These are phyloP conservation scores for Linaria vulgaris DNA, from an alignment of 257 asterid species.

Conservation along the genomic window DNA sequence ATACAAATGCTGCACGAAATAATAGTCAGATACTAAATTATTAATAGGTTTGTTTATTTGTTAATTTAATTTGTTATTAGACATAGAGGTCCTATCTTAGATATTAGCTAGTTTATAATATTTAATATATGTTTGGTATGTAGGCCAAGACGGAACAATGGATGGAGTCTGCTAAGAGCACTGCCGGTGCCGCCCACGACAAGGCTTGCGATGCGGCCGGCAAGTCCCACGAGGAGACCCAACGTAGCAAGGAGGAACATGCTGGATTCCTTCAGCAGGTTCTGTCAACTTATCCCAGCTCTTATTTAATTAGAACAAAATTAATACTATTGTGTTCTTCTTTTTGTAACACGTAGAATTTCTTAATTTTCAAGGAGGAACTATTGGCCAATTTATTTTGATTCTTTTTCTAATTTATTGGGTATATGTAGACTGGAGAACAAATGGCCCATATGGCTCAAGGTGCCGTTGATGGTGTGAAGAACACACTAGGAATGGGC, in stretches of 20 bases:
- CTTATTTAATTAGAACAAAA: too few species aligned
- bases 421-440: constrained; percentile 48
- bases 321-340: too few species aligned
- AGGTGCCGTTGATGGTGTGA: constrained; percentile 70
- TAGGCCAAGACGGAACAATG: constrained; percentile 54
- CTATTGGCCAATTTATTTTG: neutral
- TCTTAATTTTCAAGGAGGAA: neutral
- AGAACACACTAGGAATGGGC: constrained; percentile 71
- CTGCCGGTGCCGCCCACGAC: constrained; percentile 47
- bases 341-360: too few species aligned
- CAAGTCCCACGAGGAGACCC: constrained; percentile 41
- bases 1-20: too few species aligned
- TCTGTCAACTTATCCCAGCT: neutral
- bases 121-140: neutral
- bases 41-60: too few species aligned
- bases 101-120: neutral
- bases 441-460: constrained; percentile 60
- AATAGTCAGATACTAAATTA: too few species aligned
- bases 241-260: constrained; percentile 44
- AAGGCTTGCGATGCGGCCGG: constrained; percentile 45
- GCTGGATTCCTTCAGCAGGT: constrained; percentile 56
- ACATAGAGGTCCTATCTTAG: neutral
- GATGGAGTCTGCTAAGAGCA: constrained; percentile 46
- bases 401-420: neutral
- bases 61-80: too few species aligned